These are phyloP conservation scores for Melanopsichium pennsylvanicum DNA, from an alignment of 1,284 basidiomycete species.

Conservation along the genomic window DNA sequence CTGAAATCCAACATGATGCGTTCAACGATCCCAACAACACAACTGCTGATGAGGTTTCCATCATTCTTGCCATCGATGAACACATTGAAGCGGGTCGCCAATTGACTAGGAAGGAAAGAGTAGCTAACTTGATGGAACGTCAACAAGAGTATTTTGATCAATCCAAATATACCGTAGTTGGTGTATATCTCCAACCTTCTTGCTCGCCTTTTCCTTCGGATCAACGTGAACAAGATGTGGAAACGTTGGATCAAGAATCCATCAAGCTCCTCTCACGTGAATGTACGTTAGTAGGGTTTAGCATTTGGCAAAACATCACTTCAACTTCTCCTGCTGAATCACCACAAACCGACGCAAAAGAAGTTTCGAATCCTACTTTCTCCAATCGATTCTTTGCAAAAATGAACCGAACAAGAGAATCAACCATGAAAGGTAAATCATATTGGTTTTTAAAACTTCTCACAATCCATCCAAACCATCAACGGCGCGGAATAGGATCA, in stretches of 20 bases:
- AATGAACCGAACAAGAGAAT: constrained; percentile 13
- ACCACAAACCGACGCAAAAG: not conserved
- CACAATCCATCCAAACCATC: constrained; percentile 9
- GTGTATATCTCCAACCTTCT: constrained; percentile 1
- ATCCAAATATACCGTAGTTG: not conserved
- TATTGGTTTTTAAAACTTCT: constrained; percentile 32
- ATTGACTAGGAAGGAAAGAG: not conserved
- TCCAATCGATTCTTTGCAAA: constrained; percentile 16
- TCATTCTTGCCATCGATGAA: not conserved
- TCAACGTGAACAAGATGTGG: too few relatives aligned
- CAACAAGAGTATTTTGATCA: not conserved
- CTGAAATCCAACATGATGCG: not conserved
- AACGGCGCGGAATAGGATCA: constrained; percentile 17
- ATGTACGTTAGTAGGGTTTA: not conserved
- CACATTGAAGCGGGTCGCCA: not conserved
- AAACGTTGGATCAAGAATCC: too few relatives aligned
- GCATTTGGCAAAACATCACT: constrained; percentile 4
- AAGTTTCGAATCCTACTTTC: not conserved
- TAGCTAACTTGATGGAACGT: not conserved
- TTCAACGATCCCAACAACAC: constrained; percentile 9
- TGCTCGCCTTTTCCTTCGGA: not conserved
- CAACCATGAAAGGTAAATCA: not conserved
- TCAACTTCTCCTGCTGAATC: not conserved
- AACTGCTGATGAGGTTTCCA: constrained; percentile 2
- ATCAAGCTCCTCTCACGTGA: not conserved